phyloP scores from a whole-genome alignment of 1,284 basidiomycete genomes.

The Polyporus tsugae region DNA sequence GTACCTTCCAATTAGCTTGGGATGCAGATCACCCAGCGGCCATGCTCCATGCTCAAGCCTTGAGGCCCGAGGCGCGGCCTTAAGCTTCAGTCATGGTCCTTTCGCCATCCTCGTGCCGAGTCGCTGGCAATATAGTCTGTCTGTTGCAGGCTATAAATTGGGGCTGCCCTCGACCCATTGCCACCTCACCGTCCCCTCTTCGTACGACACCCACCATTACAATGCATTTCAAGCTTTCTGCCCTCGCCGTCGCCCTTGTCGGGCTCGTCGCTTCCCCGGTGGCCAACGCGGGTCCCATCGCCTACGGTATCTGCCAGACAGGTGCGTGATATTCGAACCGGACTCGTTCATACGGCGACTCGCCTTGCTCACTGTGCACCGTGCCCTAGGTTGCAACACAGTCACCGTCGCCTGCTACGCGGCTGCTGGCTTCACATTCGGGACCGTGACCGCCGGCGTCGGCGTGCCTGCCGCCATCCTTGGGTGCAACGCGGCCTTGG shows the following conservation, averaged over 20 bases:
- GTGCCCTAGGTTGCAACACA: conserved; percentile 57
- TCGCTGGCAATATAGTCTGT: too few relatives aligned
- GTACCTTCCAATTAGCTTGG: too few relatives aligned
- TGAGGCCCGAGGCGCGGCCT: too few relatives aligned
- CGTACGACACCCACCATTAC: too few relatives aligned
- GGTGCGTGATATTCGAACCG: conserved; percentile 40
- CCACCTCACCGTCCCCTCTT: too few relatives aligned
- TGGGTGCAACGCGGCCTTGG: conserved; percentile 59
- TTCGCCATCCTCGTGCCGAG: too few relatives aligned
- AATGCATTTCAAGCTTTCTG: conserved; percentile 16
- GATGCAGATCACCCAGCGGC: too few relatives aligned
- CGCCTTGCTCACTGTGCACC: too few relatives aligned
- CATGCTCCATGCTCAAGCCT: too few relatives aligned
- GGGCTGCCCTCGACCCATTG: too few relatives aligned
- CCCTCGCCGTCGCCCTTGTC: not conserved
- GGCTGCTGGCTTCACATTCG: conserved; percentile 59
- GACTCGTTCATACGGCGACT: not conserved
- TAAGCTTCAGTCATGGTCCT: too few relatives aligned
- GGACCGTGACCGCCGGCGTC: conserved; percentile 52
- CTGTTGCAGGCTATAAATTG: too few relatives aligned
- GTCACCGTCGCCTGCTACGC: conserved; percentile 62
- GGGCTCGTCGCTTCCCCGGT: not conserved
- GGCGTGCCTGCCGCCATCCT: conserved; percentile 54
- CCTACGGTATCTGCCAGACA: conserved; percentile 58
- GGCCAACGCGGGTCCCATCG: conserved; percentile 48